Base-by-base conservation (phyloP, 2,329 filamentous ascomycete genomes). In the Scytalidium sp. region DNA sequence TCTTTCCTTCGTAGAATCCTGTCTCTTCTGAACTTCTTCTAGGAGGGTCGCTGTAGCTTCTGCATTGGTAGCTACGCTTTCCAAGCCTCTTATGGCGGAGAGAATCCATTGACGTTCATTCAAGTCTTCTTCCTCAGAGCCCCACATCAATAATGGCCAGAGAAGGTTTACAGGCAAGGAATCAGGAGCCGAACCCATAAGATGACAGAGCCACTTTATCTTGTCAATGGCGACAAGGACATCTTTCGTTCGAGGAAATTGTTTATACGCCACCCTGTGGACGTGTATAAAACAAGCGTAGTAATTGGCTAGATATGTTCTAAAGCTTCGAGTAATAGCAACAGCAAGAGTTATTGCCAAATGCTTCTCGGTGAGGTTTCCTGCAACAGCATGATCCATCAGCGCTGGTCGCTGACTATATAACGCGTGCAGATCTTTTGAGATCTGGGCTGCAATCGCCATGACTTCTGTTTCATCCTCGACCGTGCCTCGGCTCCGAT, bases 381-480 rank as follows among this genome's bases (percentile, higher is more conserved):
- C 79, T 3, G 74, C 73, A 2, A 80, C 70, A 7, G 79, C 78
- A 62, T 76, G 74, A 56, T 82, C 77, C 74, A 81, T 81, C 23
- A 81, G 63, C 9, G 74, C 68, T 17, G 78, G 80, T 2, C 78
- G 69, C 29, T 74, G 67, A 2, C 74, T 71, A 56, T 78, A 78
- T 1, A 83, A 61, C 2, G 67, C 64, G n/a, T 73, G 69, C 7
- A 81, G 64, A 56, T 82, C 78, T 13, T 68, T 66, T 2, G 72
- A 67, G 44, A 82, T 82, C 45, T 70, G 65, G 2, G 75, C 70
- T 1, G 73, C 79, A 42, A 78, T 70, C 25, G 72, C 72, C 76
- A 81, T 81, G 1, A 81, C 77, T 49, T 82, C 78, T 2, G 75
- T 80, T 63, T 81, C 77, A 56, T 81, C 79, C 45, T 79, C 72